A percentile compares a stretch with the other conserved stretches of the same genome.
Evolutionary conservation across 352 stramenopile genomes (phyloP).

Genomic region (Phytophthora macrochlamydospora): DNA sequence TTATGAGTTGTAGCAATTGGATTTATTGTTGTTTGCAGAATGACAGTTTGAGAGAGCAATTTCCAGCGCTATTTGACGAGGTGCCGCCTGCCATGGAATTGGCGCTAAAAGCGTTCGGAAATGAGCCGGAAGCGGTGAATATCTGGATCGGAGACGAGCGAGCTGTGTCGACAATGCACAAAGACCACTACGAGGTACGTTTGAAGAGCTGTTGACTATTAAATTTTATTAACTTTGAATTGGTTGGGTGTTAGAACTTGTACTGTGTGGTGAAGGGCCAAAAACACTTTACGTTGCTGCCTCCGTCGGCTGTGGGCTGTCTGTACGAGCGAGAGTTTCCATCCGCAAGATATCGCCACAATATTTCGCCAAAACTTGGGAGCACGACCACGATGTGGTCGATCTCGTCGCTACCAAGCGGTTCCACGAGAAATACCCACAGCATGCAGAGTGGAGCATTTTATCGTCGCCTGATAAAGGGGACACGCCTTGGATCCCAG

Average conservation of each 20-base stretch:
- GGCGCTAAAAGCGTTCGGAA: slow-evolving; percentile 73
- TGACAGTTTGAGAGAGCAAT: slow-evolving; percentile 76
- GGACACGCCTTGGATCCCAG: slow-evolving; percentile 79
- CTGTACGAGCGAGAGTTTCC: slow-evolving; percentile 86
- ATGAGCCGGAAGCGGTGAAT: slow-evolving; percentile 92
- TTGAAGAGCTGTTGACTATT: neutral
- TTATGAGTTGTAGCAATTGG: neutral
- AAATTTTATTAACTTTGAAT: neutral
- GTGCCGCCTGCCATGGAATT: slow-evolving; percentile 66
- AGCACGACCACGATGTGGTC: slow-evolving; percentile 20
- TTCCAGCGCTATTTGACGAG: slow-evolving; percentile 66
- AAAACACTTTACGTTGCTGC: slow-evolving; percentile 95
- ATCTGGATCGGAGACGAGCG: slow-evolving; percentile 98
- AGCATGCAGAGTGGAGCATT: slow-evolving; percentile 55
- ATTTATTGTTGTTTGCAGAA: slow-evolving; percentile 42
- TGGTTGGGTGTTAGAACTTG: slow-evolving; percentile 86
- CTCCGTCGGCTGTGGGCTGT: slow-evolving; percentile 89
- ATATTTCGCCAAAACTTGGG: slow-evolving; percentile 8
- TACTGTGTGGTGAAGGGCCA: slow-evolving; percentile 96
- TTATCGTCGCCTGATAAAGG: slow-evolving; percentile 51
- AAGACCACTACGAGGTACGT: slow-evolving; percentile 96
- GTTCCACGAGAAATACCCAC: slow-evolving; percentile 62
- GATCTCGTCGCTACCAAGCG: slow-evolving; percentile 38
- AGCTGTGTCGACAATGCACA: slow-evolving; percentile 96
- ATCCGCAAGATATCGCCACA: slow-evolving; percentile 66